Conservation (phyloP, 192 early-diverging fungal species). For the Linnemannia elongata region DNA sequence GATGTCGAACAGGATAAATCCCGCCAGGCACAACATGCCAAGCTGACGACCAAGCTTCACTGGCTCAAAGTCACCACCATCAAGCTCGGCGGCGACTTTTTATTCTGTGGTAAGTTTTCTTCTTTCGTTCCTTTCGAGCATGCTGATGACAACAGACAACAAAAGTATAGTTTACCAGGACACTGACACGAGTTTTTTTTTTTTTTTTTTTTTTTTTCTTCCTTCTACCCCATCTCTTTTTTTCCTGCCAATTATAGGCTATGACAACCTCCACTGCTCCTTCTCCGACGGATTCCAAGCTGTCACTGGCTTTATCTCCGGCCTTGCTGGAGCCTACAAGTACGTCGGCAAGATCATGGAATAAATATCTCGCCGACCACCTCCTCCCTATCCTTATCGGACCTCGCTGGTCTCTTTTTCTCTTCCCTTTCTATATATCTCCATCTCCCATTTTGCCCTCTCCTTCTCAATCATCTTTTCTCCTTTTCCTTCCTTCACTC, state of each 20-base stretch:
- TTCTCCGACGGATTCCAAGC: slow-evolving; percentile 66
- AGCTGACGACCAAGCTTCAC: slow-evolving; percentile 63
- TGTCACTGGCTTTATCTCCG: slow-evolving; percentile 65
- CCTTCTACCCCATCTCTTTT: slow-evolving; percentile 8
- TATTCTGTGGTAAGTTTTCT: slow-evolving; percentile 77
- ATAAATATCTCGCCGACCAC: slow-evolving; percentile 1
- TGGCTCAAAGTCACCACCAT: slow-evolving; percentile 69
- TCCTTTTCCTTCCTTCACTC: background rate
- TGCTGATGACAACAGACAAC: background rate
- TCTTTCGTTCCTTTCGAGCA: slow-evolving; percentile 50
- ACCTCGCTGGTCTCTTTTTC: background rate
- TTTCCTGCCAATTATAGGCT: slow-evolving; percentile 54
- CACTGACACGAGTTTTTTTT: background rate
- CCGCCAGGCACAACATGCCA: slow-evolving; percentile 19
- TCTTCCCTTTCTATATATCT: background rate
- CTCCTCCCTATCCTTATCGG: background rate
- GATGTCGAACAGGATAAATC: slow-evolving; percentile 33
- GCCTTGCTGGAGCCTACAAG: slow-evolving; percentile 64
- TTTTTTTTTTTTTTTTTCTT: slow-evolving; percentile 35
- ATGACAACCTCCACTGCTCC: slow-evolving; percentile 65
- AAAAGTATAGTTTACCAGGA: background rate
- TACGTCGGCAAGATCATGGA: slow-evolving; percentile 54
- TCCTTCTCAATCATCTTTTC: background rate
- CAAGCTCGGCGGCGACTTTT: slow-evolving; percentile 78
- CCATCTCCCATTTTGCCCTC: background rate